A percentile compares a stretch with the other conserved stretches of the same genome.
These are phyloP conservation scores for Zizania palustris DNA, from an alignment of 202 grass and related monocot species.

Conservation along the genomic window DNA sequence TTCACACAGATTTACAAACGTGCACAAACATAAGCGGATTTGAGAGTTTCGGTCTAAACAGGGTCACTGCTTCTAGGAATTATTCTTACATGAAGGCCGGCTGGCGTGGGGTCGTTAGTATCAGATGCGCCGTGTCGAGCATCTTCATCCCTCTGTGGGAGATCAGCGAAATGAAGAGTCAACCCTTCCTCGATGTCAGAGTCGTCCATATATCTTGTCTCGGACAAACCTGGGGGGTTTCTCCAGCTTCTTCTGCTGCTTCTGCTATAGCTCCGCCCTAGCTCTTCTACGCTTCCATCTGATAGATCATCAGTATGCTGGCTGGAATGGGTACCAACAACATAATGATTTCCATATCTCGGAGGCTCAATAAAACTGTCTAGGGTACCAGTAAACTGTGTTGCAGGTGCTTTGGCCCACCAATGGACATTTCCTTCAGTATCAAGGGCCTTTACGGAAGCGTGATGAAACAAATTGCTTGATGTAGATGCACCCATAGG, in stretches of 20 bases:
- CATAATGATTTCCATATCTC: conserved; percentile 44
- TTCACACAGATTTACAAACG: conserved; percentile 39
- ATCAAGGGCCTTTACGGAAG: conserved; percentile 15
- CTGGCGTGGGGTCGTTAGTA: conserved; percentile 30
- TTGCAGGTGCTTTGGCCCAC: conserved; percentile 41
- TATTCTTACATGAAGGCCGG: conserved; percentile 74
- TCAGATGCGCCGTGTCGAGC: conserved; percentile 1
- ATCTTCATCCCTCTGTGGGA: conserved; percentile 34
- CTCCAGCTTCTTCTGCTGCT: conserved; percentile 32
- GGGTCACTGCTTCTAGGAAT: conserved; percentile 96
- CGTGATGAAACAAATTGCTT: conserved; percentile 54
- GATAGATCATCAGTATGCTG: conserved; percentile 41
- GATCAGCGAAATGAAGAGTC: conserved; percentile 70
- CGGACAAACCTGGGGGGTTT: conserved; percentile 40
- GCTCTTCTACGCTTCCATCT: conserved; percentile 39
- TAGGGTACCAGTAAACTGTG: conserved; percentile 34
- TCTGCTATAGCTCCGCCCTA: conserved; percentile 38
- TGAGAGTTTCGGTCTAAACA: conserved; percentile 52
- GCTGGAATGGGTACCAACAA: conserved; percentile 35
- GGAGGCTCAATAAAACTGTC: conserved; percentile 73
- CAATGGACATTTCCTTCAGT: conserved; percentile 40
- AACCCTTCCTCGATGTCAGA: conserved; percentile 64
- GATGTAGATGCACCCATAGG: conserved; percentile 74
- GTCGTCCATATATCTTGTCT: conserved; percentile 64
- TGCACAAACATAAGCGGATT: conserved; percentile 27